A percentile compares a stretch with the other conserved stretches of the same genome.
Evolutionary conservation across 2,329 filamentous ascomycete genomes (phyloP).

Genomic region (Fusarium clavum): DNA sequence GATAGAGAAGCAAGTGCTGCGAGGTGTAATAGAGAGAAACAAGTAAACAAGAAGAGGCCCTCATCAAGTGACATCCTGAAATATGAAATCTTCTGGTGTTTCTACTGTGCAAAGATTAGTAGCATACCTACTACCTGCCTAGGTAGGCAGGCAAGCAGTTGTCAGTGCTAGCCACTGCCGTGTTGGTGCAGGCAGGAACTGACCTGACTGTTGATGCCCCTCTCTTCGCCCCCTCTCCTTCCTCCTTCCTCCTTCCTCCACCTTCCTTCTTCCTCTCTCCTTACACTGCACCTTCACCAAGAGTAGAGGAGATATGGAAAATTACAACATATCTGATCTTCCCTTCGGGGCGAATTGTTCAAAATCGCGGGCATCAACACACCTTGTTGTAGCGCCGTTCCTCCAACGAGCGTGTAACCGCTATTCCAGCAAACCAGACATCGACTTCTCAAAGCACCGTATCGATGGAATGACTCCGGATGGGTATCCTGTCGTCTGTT

Average conservation of each 20-base stretch:
- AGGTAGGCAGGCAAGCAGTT: background rate
- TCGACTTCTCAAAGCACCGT: background rate
- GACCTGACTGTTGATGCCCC: background rate
- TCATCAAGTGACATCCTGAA: background rate
- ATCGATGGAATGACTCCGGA: background rate
- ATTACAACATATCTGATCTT: background rate
- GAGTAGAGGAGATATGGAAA: background rate
- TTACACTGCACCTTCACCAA: background rate
- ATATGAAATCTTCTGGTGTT: background rate
- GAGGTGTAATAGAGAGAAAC: conserved; percentile 20
- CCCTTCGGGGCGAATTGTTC: background rate
- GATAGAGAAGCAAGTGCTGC: conserved; percentile 35
- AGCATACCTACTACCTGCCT: no score
- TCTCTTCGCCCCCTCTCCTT: background rate
- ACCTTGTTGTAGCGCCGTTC: background rate
- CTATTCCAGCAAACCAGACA: no score
- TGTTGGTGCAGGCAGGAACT: background rate
- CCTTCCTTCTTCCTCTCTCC: no score
- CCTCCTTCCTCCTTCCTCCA: background rate
- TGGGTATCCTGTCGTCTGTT: background rate
- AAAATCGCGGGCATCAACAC: background rate
- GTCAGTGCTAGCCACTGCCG: background rate
- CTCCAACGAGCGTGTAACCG: background rate
- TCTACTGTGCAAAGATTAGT: background rate
- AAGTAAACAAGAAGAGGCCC: background rate